Evolutionary conservation across 306 rosid genomes (phyloP).

Genomic region (Dalbergia cochinchinensis): DNA sequence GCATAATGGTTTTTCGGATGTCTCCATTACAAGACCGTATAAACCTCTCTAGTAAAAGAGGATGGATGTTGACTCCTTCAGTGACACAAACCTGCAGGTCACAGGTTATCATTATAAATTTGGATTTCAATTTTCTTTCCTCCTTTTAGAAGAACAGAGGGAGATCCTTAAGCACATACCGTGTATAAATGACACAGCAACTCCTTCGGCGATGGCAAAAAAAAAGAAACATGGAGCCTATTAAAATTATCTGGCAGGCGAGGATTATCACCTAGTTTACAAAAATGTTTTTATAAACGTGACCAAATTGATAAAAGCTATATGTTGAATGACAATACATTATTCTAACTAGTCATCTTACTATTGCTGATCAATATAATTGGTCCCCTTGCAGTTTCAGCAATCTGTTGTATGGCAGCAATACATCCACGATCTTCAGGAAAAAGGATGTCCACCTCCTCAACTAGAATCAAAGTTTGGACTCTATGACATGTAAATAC

Average conservation of each 20-base stretch:
- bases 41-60: slow-evolving; percentile 71
- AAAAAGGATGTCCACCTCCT: slow-evolving; percentile 89
- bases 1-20: slow-evolving; percentile 77
- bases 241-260: slow-evolving; percentile 73
- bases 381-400: slow-evolving; percentile 86
- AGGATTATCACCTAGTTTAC: slow-evolving; percentile 74
- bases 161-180: slow-evolving; percentile 60
- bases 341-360: slow-evolving; percentile 62
- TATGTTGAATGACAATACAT: slow-evolving; percentile 28
- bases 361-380: slow-evolving; percentile 92
- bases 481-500: slow-evolving; percentile 45
- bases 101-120: slow-evolving; percentile 28
- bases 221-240: slow-evolving; percentile 63
- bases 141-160: slow-evolving; percentile 28
- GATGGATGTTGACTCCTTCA: slow-evolving; percentile 67
- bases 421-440: slow-evolving; percentile 91
- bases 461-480: slow-evolving; percentile 78
- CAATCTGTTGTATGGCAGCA: slow-evolving; percentile 84
- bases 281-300: slow-evolving; percentile 45
- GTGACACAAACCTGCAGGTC: slow-evolving; percentile 77
- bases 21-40: slow-evolving; percentile 74
- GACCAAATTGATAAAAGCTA: slow-evolving; percentile 40
- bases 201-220: slow-evolving; percentile 69
- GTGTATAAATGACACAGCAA: slow-evolving; percentile 70
- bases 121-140: slow-evolving; percentile 18